Evolutionary conservation across 2,329 filamentous ascomycete species (phyloP), one percentile per base, ranked within the genome.

Genomic region (Neonectria coccinea): DNA sequence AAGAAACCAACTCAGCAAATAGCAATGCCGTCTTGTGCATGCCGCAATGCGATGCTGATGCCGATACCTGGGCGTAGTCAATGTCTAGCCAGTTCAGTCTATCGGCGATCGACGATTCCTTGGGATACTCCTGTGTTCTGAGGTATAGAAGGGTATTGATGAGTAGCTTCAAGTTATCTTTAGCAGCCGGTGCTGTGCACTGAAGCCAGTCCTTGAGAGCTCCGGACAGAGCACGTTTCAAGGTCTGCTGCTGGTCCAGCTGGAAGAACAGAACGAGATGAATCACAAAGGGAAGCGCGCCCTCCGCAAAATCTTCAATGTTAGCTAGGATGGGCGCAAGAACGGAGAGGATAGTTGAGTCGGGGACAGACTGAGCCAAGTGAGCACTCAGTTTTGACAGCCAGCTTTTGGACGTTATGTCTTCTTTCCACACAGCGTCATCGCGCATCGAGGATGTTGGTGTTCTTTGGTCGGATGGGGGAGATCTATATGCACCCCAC

Each of bases 11-110:
- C 77, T 99, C 96, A 5, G 91, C 87, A 71, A 98, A 92, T 8
- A 97, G 80, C 1, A 99, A 82, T 4, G 95, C 93, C 5, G 92
- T 92, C 75, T 96, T 96, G 76, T 91, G 91, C 90, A 98, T 93
- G 16, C 91, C 89, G 74, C 95, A 97, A 62, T 83, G 82, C 11
- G 88, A 87, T 6, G 94, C 94, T 41, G 93, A 92, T 27, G 85
- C 80, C 1, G 94, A 89, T 25, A 91, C 91, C 64, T 86, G 80
- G 2, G 88, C 77, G 68, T 91, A 91, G 75, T 98, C 91, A 27
- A 98, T 82, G 27, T 97, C 91, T 18, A 99, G 85, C 97, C 97
- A 99, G 55, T 87, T 84, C 54, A 90, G 84, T 61, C 96, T 88
- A 70, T 97, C 92, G 8, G 90, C 90, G 69, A 92, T 91, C 0